Evolutionary conservation across 306 rosid species (phyloP), one percentile per base, ranked within the genome.

Genomic region (Trifolium dubium): DNA sequence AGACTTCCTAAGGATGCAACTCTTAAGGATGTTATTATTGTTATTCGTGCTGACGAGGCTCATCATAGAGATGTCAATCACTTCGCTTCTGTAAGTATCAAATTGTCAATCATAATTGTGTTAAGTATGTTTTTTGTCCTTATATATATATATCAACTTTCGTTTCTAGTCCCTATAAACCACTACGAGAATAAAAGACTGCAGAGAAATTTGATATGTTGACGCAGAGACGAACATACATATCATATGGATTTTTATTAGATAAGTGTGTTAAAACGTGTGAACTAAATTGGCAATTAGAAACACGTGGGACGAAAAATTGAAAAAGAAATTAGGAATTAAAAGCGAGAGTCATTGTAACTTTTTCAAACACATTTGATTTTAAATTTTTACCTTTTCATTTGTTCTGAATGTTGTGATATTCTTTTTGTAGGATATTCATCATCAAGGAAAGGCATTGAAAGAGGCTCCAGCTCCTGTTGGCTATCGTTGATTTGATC

Each of bases 31-130:
- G 96, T 88, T 56, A 8, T 90, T 5, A 82, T 82, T 64, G 93
- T 90, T 3, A 86, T 90, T 67, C 96, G 96, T n/a, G 93, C 96
- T 28, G 96, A 90, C 80, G 96, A 88, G 74, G 90, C 89, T 86
- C 96, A 88, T 69, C 93, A 87, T 65, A 83, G 93, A 1, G 92
- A 90, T 80, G 89, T 90, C 43, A 90, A 90, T 72, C 96, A 90
- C 85, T 88, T 88, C 77, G 93, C 96, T 82, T 87, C 90, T 13
- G 93, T 90, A 7, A 87, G 90, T 85, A 4, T 58, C 55, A 5
- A 13, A 12, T 59, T 59, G 4, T 31, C 65, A 31, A 10, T 60
- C 31, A 23, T 30, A 31, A 7, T 8, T 11, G 13, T 3, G 23
- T n/a, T n/a, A 49, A n/a, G n/a, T 47, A 15, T n/a, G 55, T 6